Evolutionary conservation across 768 basidiomycete genomes (phyloP).

Genomic region (Lyophyllum shimeji): DNA sequence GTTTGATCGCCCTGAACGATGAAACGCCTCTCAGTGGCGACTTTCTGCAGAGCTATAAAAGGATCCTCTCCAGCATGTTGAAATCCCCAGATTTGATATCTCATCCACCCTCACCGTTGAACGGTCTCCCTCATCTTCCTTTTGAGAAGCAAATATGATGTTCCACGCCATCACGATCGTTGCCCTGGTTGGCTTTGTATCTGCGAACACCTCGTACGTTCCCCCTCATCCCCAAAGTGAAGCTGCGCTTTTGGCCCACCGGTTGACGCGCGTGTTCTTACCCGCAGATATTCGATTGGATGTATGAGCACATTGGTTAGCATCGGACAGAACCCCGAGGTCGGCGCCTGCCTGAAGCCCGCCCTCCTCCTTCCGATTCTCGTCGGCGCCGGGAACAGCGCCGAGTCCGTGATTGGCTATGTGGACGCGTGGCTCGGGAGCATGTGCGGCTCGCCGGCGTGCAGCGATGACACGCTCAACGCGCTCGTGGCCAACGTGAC

Average conservation of each 20-base stretch:
- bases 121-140: constrained; percentile 12
- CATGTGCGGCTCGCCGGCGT: constrained; percentile 45
- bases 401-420: constrained; percentile 35
- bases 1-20: constrained; percentile 1
- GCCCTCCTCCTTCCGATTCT: constrained; percentile 27
- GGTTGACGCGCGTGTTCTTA: not conserved
- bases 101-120: constrained; percentile 21
- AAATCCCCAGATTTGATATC: constrained; percentile 24
- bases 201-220: constrained; percentile 20
- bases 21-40: constrained; percentile 5
- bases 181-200: constrained; percentile 26
- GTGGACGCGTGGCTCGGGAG: constrained; percentile 52
- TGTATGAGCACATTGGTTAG: constrained; percentile 19
- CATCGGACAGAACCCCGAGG: constrained; percentile 13
- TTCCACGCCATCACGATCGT: constrained; percentile 16
- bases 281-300: constrained; percentile 19
- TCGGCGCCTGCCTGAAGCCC: constrained; percentile 41
- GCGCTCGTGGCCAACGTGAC: constrained; percentile 44
- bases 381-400: constrained; percentile 20
- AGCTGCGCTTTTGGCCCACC: not conserved
- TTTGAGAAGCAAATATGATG: constrained; percentile 20
- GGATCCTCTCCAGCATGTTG: not conserved
- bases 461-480: constrained; percentile 50
- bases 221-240: not conserved
- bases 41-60: constrained; percentile 13